Evolutionary conservation across 805 yeast species (phyloP), one percentile per base, ranked within the genome.

Genomic region (Metschnikowia hibisci): DNA sequence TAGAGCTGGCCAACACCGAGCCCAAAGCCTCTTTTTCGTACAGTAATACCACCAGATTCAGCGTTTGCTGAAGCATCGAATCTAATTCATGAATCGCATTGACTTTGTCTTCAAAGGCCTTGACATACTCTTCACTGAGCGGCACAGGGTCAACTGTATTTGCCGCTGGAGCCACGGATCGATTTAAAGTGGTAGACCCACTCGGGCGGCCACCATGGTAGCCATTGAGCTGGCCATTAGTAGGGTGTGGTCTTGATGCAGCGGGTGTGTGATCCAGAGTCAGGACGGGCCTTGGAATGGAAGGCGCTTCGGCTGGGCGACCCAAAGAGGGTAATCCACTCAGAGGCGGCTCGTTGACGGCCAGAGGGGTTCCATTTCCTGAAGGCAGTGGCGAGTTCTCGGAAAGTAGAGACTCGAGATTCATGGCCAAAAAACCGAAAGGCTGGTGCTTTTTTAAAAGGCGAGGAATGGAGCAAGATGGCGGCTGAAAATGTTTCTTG

Each of bases 41-140:
- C 35, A 55, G 50, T 28, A 61, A 42, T 14, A 57, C 49, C 37
- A 47, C 41, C 33, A 55, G 42, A 42, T 52, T 52, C 48, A 47
- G 48, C 18, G 54, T 44, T 8, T 34, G 47, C 6, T 44, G 29
- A 25, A 48, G 39, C 26, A 47, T 35, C 36, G 28, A 35, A 39
- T 55, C 60, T 20, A 55, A 44, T 20, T 44, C 41, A 29, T 32
- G 32, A 34, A 54, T 38, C n/a, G 48, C 35, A 39, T 39, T 43
- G 40, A 46, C 48, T 32, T 42, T 43, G 18, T 36, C 32, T 30
- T 53, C 52, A 33, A 54, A 47, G 6, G 42, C 42, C 20, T 20
- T 26, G 13, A 54, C 39, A 45, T 51, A 51, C 7, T 35, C 30
- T 13, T 34, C 33, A 36, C 44, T 48, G 8, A 35, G 39, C 25